Percentiles rank a stretch among this genome's conserved stretches.
Conservation (phyloP, 805 yeast genomes). For the Barnettozyma populi region DNA sequence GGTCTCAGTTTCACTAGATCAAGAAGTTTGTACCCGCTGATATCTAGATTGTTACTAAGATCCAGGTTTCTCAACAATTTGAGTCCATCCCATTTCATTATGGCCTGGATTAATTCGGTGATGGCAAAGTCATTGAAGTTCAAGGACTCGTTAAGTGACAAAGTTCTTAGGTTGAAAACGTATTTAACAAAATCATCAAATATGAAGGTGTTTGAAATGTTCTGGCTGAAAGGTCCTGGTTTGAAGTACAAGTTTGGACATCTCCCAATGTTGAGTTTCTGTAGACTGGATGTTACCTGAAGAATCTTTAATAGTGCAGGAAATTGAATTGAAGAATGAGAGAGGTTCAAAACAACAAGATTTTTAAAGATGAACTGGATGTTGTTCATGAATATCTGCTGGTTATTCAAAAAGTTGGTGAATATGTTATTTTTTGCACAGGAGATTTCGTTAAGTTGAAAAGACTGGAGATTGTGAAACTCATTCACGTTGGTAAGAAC, state of each 20-base stretch:
- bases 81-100: constrained; percentile 4
- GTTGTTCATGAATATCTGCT: constrained; percentile 5
- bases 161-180: constrained; percentile 15
- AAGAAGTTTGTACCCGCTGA: constrained; percentile 21
- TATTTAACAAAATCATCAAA: constrained; percentile 17
- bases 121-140: constrained; percentile 22
- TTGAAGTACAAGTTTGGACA: constrained; percentile 21
- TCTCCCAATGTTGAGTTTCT: constrained; percentile 14
- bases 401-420: constrained; percentile 6
- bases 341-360: constrained; percentile 17
- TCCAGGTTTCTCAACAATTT: constrained; percentile 14
- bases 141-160: constrained; percentile 21
- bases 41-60: constrained; percentile 19
- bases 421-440: constrained; percentile 6
- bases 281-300: background rate
- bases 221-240: constrained; percentile 12
- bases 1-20: constrained; percentile 14
- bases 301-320: constrained; percentile 16
- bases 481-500: constrained; percentile 5
- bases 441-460: constrained; percentile 7
- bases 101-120: constrained; percentile 10
- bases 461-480: constrained; percentile 8
- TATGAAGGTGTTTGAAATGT: constrained; percentile 14
- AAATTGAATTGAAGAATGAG: constrained; percentile 22
- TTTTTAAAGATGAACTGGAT: constrained; percentile 11